Conservation (phyloP, 768 basidiomycete species). For the Leccinellum luteum region DNA sequence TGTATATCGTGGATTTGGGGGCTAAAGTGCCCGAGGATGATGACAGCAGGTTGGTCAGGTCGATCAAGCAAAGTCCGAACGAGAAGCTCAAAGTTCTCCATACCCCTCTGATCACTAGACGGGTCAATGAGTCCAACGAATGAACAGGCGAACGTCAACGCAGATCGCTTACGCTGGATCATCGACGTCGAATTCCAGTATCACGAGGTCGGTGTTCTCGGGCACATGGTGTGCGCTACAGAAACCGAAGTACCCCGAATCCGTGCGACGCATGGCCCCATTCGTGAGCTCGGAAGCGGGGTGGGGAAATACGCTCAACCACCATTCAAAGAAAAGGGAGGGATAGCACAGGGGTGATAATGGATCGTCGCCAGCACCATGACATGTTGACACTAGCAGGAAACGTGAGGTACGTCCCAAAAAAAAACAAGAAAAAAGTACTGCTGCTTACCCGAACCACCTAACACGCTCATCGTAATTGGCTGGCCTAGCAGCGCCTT, state of each 20-base stretch:
- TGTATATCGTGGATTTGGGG: slow-evolving; percentile 77
- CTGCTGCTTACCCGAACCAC: slow-evolving; percentile 74
- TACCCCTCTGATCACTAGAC: slow-evolving; percentile 60
- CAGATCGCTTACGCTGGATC: slow-evolving; percentile 69
- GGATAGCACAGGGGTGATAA: slow-evolving; percentile 86
- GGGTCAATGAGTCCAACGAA: not conserved
- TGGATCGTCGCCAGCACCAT: slow-evolving; percentile 91
- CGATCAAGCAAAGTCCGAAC: slow-evolving; percentile 89
- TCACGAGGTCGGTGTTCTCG: slow-evolving; percentile 90
- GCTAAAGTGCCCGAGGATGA: slow-evolving; percentile 94
- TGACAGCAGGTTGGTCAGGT: slow-evolving; percentile 86
- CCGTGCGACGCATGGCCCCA: slow-evolving; percentile 89
- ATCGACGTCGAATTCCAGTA: slow-evolving; percentile 91
- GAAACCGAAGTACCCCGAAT: slow-evolving; percentile 93
- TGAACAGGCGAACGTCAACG: not conserved
- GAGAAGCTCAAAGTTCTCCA: slow-evolving; percentile 89
- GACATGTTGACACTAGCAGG: slow-evolving; percentile 82
- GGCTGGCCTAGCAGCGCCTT: slow-evolving; percentile 83
- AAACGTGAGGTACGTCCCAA: not conserved
- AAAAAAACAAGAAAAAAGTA: not conserved
- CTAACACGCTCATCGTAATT: slow-evolving; percentile 85
- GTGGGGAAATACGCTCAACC: slow-evolving; percentile 97
- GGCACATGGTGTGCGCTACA: slow-evolving; percentile 93
- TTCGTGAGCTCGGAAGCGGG: slow-evolving; percentile 98
- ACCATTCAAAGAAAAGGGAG: slow-evolving; percentile 95